phyloP scores from a whole-genome alignment of 371 early-diverging fungal genomes.

The Mucor racemosus region DNA sequence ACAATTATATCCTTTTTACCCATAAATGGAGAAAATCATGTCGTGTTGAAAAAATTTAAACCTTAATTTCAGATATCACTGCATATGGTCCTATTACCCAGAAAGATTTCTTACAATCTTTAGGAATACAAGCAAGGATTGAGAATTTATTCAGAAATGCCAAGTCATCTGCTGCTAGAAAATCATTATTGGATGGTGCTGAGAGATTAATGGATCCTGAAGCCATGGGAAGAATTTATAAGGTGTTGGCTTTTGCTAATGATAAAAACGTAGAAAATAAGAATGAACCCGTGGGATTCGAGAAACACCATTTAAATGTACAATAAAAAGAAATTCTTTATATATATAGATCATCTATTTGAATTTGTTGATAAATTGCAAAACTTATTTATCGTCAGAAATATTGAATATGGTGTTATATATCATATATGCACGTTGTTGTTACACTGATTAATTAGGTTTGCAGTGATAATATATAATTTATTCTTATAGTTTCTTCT shows the following conservation, averaged over 20 bases:
- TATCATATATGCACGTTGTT: not conserved
- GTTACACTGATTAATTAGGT: not conserved
- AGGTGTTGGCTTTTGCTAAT: conserved; percentile 73
- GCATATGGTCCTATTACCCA: conserved; percentile 86
- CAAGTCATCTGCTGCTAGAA: conserved; percentile 50
- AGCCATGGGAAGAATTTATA: conserved; percentile 83
- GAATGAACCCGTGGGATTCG: conserved; percentile 22
- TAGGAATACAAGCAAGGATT: conserved; percentile 86
- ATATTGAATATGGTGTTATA: not conserved
- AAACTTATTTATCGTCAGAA: not conserved
- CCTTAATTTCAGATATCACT: conserved; percentile 23
- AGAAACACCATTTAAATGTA: not conserved
- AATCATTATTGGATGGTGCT: conserved; percentile 69
- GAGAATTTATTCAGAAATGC: conserved; percentile 72
- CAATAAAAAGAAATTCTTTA: no score
- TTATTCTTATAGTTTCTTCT: not conserved
- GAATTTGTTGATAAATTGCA: no score
- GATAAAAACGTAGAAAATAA: not conserved
- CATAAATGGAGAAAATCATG: conserved; percentile 19
- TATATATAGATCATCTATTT: no score
- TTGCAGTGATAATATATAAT: no score
- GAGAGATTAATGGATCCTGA: conserved; percentile 76
- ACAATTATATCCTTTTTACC: not conserved
- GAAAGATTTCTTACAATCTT: conserved; percentile 73
- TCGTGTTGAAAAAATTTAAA: not conserved